phyloP scores from a whole-genome alignment of 352 stramenopile species.

The Pythium brassicae region DNA sequence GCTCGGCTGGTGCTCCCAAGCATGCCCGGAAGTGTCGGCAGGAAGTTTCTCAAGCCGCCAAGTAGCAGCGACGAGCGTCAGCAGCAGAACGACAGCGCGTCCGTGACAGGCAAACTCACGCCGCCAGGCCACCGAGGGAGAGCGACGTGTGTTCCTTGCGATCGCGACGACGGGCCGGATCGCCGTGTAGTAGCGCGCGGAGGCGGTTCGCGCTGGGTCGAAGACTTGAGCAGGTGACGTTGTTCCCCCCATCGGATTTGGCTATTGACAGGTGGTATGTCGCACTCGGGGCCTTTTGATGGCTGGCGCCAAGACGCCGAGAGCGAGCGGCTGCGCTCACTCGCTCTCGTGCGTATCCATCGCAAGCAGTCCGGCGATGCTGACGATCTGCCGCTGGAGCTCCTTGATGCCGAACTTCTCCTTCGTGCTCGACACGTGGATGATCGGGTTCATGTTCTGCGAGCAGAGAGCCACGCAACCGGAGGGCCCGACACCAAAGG shows the following conservation, averaged over 20 bases:
- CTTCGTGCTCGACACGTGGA: conserved; percentile 78
- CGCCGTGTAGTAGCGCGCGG: no score
- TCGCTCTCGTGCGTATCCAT: no score
- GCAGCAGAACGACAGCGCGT: background rate
- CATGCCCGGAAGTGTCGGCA: conserved; percentile 13
- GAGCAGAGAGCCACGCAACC: conserved; percentile 4
- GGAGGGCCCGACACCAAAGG: no score
- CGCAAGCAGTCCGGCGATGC: conserved; percentile 46
- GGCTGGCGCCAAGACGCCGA: no score
- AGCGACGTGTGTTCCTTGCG: background rate
- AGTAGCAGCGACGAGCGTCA: background rate
- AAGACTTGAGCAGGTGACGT: conserved; percentile 1
- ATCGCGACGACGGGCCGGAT: no score
- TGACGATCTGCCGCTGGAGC: conserved; percentile 70
- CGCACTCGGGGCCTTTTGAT: background rate
- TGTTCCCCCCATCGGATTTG: no score
- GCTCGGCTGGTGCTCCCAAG: conserved; percentile 11
- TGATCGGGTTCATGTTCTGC: conserved; percentile 79
- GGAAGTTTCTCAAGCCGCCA: background rate
- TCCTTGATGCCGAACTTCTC: conserved; percentile 72
- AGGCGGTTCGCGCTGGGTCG: no score
- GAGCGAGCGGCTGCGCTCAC: no score
- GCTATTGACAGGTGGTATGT: no score
- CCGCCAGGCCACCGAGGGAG: conserved; percentile 3
- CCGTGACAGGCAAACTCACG: background rate